phyloP scores from a whole-genome alignment of 2,329 filamentous ascomycete genomes.

The Cladorrhinum sp. region DNA sequence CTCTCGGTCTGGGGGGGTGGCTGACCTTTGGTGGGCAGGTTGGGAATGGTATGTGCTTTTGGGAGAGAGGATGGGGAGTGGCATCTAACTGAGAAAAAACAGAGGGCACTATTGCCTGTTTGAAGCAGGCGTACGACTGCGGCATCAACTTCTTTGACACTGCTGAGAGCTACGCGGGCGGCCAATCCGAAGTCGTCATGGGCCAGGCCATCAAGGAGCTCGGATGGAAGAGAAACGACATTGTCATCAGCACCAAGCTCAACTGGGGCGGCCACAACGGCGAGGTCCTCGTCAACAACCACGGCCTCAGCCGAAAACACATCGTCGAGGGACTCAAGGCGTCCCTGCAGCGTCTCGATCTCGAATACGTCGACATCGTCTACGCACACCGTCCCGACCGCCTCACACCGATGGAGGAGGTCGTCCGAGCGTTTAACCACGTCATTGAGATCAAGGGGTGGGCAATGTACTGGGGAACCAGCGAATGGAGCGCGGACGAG shows the following conservation, averaged over 20 bases:
- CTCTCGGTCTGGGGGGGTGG: slow-evolving; percentile 68
- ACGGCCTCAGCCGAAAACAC: slow-evolving; percentile 50
- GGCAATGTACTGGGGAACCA: slow-evolving; percentile 66
- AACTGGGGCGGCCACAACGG: slow-evolving; percentile 58
- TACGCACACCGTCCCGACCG: slow-evolving; percentile 60
- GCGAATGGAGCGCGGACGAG: slow-evolving; percentile 56
- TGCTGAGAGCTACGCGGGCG: slow-evolving; percentile 60
- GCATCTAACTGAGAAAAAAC: too few relatives aligned
- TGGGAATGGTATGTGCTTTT: slow-evolving; percentile 60
- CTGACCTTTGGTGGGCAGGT: slow-evolving; percentile 74
- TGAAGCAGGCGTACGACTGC: slow-evolving; percentile 60
- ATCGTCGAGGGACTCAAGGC: slow-evolving; percentile 56
- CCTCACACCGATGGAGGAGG: slow-evolving; percentile 59
- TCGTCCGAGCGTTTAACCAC: slow-evolving; percentile 52
- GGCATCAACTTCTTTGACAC: slow-evolving; percentile 65
- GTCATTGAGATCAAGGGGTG: slow-evolving; percentile 62
- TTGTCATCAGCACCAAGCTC: slow-evolving; percentile 57
- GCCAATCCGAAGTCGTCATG: slow-evolving; percentile 50
- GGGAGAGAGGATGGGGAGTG: too few relatives aligned
- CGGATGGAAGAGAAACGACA: slow-evolving; percentile 52
- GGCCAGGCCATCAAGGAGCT: slow-evolving; percentile 52
- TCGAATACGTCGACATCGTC: slow-evolving; percentile 64
- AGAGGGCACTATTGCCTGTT: slow-evolving; percentile 50
- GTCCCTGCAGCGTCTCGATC: slow-evolving; percentile 56
- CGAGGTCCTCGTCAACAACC: slow-evolving; percentile 55